Evolutionary conservation across 2,329 filamentous ascomycete genomes (phyloP).

Genomic region (Cercospora sp.): DNA sequence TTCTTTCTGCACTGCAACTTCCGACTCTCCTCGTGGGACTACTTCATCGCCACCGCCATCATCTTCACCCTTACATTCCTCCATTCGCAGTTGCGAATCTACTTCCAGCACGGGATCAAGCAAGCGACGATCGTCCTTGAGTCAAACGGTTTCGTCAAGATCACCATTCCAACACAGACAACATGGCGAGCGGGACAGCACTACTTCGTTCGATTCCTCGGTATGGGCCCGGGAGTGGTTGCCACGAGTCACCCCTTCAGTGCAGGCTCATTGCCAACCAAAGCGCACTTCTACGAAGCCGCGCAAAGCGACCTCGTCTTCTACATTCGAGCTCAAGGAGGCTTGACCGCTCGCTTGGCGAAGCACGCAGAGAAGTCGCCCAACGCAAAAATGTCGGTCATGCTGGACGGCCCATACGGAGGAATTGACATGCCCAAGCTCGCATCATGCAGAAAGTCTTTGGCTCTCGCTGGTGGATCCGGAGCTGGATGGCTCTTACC

Average conservation of each 20-base stretch:
- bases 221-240: slow-evolving; percentile 43
- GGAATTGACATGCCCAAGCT: slow-evolving; percentile 47
- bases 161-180: slow-evolving; percentile 48
- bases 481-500: slow-evolving; percentile 56
- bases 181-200: slow-evolving; percentile 57
- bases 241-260: slow-evolving; percentile 58
- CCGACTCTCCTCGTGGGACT: slow-evolving; percentile 56
- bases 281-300: slow-evolving; percentile 23
- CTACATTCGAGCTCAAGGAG: slow-evolving; percentile 53
- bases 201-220: slow-evolving; percentile 56
- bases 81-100: slow-evolving; percentile 50
- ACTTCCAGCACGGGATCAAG: slow-evolving; percentile 53
- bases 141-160: slow-evolving; percentile 45
- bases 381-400: slow-evolving; percentile 44
- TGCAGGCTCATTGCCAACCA: slow-evolving; percentile 51
- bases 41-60: slow-evolving; percentile 59
- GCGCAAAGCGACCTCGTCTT: slow-evolving; percentile 50
- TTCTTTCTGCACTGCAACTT: slow-evolving; percentile 63
- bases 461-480: slow-evolving; percentile 58
- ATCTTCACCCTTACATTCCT: slow-evolving; percentile 53
- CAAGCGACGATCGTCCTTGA: slow-evolving; percentile 46
- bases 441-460: slow-evolving; percentile 43
- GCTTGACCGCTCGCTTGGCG: slow-evolving; percentile 53
- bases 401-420: slow-evolving; percentile 62
- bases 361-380: slow-evolving; percentile 37